Base-by-base conservation (phyloP, 768 basidiomycete species). In the Suillus brevipes region DNA sequence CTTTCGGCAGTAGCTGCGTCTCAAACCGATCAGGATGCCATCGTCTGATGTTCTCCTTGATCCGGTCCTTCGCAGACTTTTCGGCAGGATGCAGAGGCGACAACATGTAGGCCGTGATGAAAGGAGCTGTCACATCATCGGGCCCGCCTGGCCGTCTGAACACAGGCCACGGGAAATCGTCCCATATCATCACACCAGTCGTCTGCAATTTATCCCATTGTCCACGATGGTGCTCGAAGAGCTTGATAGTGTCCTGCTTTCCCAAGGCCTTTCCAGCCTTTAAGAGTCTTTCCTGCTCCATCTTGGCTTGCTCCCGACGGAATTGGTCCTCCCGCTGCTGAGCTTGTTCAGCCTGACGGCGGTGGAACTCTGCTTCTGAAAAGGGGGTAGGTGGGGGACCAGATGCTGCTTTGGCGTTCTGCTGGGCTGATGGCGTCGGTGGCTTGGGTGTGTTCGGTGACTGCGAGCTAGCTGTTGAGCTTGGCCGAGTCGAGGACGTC, bases 11-110 rank as follows among this genome's bases (percentile, higher is more conserved):
- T 61, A 85, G 77, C 73, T 89, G 87, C 42, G 86, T 86, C 68
- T 92, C 89, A 71, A 94, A 93, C 40, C 89, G 86, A 76, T 94
- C 92, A 5, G 92, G 91, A 75, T 94, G 91, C 91, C 91, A 94
- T 67, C 83, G 78, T 75, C 85, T 83, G 69, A 94, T 82, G 62
- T 87, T 85, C 66, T 92, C 91, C 79, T 87, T 90, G 67, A 92
- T 81, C 16, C 90, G 86, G 69, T 92, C 91, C 77, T 89, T 90
- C 59, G 80, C 70, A 56, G 79, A 78, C 75, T 83, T 85, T 59
- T 80, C 68, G 70, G 81, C 83, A 1, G 87, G 85, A 66, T 85
- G 83, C 64, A 84, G 74, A 13, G 84, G 79, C 18, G 87, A 87
- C 63, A 85, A 77, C 70, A 92, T 81, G 68, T 91, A 92, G 38